Evolutionary conservation across 306 rosid species (phyloP).

Genomic region (Luffa aegyptiaca): DNA sequence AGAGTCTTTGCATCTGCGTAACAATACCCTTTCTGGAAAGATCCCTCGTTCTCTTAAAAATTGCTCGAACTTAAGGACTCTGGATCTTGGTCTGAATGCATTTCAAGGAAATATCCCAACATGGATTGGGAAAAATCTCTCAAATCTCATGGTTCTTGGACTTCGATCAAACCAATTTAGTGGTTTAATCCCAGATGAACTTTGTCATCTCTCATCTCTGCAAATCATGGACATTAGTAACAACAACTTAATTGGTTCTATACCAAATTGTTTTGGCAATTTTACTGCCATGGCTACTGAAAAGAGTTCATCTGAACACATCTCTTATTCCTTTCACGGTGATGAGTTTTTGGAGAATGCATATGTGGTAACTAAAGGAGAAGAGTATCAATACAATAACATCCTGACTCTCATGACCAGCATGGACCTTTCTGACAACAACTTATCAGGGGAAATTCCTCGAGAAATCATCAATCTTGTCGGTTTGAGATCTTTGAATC

Average conservation of each 20-base stretch:
- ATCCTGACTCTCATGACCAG: neutral
- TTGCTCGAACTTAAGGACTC: neutral
- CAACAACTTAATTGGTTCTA: conserved; percentile 23
- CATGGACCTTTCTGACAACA: conserved; percentile 12
- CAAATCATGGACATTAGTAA: conserved; percentile 16
- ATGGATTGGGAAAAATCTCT: conserved; percentile 3
- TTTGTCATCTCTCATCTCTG: conserved; percentile 11
- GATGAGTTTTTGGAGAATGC: neutral
- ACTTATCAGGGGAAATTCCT: neutral
- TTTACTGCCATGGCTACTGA: conserved; percentile 7
- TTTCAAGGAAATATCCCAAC: conserved; percentile 11
- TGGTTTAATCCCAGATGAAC: conserved; percentile 5
- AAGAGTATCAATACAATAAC: neutral
- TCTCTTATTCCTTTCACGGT: neutral
- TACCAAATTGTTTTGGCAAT: conserved; percentile 29
- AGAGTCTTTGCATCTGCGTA: conserved; percentile 7
- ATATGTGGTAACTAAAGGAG: neutral
- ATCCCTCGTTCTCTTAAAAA: conserved; percentile 3
- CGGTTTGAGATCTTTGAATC: neutral
- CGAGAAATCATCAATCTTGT: neutral
- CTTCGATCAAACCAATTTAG: conserved; percentile 8
- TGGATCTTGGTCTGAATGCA: conserved; percentile 5
- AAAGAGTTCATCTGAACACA: neutral
- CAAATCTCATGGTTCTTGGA: neutral
- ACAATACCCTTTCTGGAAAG: conserved; percentile 15